These are phyloP conservation scores for Annulohypoxylon moriforme DNA, from an alignment of 495 filamentous ascomycete species.

Conservation along the genomic window DNA sequence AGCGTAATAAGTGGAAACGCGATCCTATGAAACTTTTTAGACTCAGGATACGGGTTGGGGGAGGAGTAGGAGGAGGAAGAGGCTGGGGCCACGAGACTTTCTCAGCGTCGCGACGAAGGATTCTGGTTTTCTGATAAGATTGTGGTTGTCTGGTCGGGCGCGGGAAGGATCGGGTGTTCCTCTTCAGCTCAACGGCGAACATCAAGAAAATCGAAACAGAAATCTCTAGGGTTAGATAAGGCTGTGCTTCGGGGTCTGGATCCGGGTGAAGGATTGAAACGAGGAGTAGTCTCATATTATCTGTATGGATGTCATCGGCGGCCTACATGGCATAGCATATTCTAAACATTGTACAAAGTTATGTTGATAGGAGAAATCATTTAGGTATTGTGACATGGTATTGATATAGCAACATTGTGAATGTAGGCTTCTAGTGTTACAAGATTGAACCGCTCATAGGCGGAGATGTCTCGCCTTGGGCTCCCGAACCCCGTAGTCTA, in stretches of 20 bases:
- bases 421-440: slow-evolving; percentile 23
- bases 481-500: slow-evolving; percentile 23
- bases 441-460: slow-evolving; percentile 14
- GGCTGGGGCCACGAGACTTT: slow-evolving; percentile 4
- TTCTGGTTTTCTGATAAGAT: slow-evolving; percentile 19
- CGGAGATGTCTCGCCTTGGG: slow-evolving; percentile 1
- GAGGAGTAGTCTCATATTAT: neutral
- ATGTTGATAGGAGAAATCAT: neutral
- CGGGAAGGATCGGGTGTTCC: slow-evolving; percentile 28
- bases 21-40: slow-evolving; percentile 10
- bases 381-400: slow-evolving; percentile 25
- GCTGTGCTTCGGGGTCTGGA: neutral
- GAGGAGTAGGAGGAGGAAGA: neutral
- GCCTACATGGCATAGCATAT: neutral
- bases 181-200: slow-evolving; percentile 21
- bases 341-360: neutral
- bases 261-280: slow-evolving; percentile 20
- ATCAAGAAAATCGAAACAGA: neutral
- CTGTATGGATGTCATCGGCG: neutral
- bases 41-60: neutral
- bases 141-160: slow-evolving; percentile 12
- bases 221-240: neutral
- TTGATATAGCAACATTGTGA: slow-evolving; percentile 23
- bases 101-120: slow-evolving; percentile 24
- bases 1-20: slow-evolving; percentile 28